phyloP scores from a whole-genome alignment of 2,329 filamentous ascomycete genomes.

The Arthroderma sp. region DNA sequence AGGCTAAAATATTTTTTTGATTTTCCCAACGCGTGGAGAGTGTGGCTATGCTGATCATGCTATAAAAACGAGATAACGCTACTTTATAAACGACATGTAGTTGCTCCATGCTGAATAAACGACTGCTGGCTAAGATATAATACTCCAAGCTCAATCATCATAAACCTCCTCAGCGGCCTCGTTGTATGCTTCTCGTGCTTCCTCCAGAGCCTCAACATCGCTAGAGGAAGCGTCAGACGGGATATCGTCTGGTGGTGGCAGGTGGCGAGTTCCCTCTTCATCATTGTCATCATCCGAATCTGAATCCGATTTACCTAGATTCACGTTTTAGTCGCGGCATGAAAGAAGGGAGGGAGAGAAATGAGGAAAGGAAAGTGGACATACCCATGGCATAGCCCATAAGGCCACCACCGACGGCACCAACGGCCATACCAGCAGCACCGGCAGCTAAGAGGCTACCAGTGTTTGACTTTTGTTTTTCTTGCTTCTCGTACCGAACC shows the following conservation, averaged over 20 bases:
- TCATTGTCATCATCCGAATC: background rate
- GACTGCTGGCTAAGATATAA: no score
- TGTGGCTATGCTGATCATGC: no score
- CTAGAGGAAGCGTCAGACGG: background rate
- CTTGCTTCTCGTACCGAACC: conserved; percentile 10
- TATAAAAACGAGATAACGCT: no score
- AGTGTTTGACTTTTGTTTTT: conserved; percentile 33
- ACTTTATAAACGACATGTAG: no score
- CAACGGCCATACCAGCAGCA: conserved; percentile 44
- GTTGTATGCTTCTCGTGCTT: background rate
- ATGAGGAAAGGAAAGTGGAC: conserved; percentile 12
- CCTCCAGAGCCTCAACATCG: background rate
- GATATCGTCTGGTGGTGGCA: background rate
- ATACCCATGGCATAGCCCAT: conserved; percentile 44
- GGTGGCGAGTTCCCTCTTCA: background rate
- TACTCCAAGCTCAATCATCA: background rate
- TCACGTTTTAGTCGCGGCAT: no score
- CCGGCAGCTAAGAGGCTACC: conserved; percentile 43
- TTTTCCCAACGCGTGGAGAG: no score
- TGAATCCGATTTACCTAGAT: no score
- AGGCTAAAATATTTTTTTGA: no score
- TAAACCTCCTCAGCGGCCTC: background rate
- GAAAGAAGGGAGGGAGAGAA: no score
- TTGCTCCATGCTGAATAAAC: no score
- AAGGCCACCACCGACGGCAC: conserved; percentile 45